Conservation (phyloP, 257 asterid genomes). For the Petunia axillaris region DNA sequence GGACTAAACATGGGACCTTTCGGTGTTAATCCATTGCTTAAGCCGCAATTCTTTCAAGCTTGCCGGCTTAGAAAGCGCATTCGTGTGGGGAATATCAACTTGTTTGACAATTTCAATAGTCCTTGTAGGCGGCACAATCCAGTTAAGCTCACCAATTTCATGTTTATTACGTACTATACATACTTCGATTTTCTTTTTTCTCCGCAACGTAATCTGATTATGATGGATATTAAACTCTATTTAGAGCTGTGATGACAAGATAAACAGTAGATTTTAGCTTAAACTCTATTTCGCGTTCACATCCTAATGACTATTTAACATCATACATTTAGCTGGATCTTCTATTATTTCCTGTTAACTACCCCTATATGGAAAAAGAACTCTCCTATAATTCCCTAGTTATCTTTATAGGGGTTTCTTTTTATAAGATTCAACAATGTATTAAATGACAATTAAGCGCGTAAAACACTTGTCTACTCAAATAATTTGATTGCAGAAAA, state of each 20-base stretch:
- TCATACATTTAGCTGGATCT: not conserved
- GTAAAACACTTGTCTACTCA: not conserved
- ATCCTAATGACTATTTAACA: not conserved
- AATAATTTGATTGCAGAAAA: not conserved
- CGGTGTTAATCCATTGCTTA: conserved; percentile 24
- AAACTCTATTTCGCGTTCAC: too few relatives aligned
- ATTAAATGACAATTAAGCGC: not conserved
- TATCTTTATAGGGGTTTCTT: not conserved
- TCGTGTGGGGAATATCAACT: not conserved
- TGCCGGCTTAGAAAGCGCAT: not conserved
- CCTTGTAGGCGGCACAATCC: not conserved
- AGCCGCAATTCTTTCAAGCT: conserved; percentile 15
- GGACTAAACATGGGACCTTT: conserved; percentile 12
- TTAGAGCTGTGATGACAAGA: not conserved
- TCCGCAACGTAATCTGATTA: not conserved
- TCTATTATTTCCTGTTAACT: not conserved
- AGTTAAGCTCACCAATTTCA: not conserved
- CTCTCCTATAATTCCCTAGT: not conserved
- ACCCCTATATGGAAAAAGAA: not conserved
- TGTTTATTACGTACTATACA: not conserved
- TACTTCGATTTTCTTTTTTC: not conserved
- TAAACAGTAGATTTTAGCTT: not conserved
- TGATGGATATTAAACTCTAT: too few relatives aligned
- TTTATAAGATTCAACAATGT: not conserved
- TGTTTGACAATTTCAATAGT: not conserved